These are phyloP conservation scores for Anisodus tanguticus DNA, from an alignment of 257 asterid genomes.

Conservation along the genomic window DNA sequence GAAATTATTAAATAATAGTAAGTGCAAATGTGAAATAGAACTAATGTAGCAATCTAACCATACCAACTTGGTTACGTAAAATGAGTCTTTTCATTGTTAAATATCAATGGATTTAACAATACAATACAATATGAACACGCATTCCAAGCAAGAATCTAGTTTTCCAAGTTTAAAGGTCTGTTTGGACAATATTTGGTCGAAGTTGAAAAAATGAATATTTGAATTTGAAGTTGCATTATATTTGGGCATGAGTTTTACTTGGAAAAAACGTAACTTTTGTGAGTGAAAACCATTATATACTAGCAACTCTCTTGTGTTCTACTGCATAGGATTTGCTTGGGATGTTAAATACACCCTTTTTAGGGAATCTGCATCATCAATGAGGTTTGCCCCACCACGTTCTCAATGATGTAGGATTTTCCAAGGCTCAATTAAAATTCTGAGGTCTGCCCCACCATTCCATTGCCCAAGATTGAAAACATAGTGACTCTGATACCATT, in stretches of 20 bases:
- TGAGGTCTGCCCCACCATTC: not conserved
- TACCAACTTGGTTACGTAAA: not conserved
- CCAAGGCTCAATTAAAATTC: not conserved
- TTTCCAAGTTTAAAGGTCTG: not conserved
- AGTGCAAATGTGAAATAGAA: not conserved
- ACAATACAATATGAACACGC: not conserved
- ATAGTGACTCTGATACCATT: not conserved
- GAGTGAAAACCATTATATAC: not conserved
- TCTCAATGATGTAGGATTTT: conserved; percentile 19
- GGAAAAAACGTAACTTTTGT: not conserved
- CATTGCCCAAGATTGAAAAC: conserved; percentile 4
- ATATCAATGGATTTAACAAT: not conserved
- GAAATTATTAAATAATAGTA: not conserved
- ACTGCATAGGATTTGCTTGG: not conserved
- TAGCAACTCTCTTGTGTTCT: not conserved
- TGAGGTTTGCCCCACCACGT: not conserved
- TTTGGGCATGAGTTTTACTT: not conserved
- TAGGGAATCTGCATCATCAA: not conserved
- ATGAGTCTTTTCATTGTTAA: not conserved
- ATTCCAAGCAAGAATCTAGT: not conserved
- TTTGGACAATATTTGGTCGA: conserved; percentile 5
- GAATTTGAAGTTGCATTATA: not conserved
- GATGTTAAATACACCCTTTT: not conserved
- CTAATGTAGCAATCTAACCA: not conserved
- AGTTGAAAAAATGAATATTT: not conserved